These are phyloP conservation scores for Venturia pyrina DNA, from an alignment of 2,329 filamentous ascomycete genomes.

Conservation along the genomic window DNA sequence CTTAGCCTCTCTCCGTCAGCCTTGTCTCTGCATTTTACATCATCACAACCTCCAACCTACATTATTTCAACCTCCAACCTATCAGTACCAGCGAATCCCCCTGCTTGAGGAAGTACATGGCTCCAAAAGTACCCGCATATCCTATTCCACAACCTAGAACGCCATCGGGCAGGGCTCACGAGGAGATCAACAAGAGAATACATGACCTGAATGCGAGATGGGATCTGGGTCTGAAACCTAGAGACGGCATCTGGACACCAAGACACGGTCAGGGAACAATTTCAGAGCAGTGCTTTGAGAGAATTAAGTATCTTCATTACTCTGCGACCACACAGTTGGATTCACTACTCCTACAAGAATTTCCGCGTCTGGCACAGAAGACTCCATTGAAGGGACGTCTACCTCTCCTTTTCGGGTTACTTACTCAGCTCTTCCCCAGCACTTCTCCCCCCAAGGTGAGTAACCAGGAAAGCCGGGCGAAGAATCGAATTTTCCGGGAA, in stretches of 20 bases:
- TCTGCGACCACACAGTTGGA: background rate
- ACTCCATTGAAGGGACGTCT: background rate
- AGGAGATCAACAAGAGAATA: conserved; percentile 3
- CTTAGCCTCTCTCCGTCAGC: background rate
- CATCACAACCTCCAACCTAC: background rate
- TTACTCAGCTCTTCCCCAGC: background rate
- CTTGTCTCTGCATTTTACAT: background rate
- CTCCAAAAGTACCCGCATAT: background rate
- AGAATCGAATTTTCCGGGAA: background rate
- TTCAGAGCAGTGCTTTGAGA: conserved; percentile 5
- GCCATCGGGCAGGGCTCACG: background rate
- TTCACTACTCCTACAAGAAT: background rate
- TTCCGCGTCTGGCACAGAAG: background rate
- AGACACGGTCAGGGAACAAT: background rate
- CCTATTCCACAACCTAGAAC: background rate
- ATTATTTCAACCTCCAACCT: background rate
- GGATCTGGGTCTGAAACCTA: background rate
- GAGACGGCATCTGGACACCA: conserved; percentile 4
- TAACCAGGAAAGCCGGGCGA: background rate
- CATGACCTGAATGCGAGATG: background rate
- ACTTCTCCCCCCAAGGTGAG: background rate
- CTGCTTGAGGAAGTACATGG: background rate
- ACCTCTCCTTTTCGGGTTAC: background rate
- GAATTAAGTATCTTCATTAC: conserved; percentile 4
- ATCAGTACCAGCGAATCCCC: background rate